Conservation (phyloP, 371 early-diverging fungal species). For the Mortierella sp. region DNA sequence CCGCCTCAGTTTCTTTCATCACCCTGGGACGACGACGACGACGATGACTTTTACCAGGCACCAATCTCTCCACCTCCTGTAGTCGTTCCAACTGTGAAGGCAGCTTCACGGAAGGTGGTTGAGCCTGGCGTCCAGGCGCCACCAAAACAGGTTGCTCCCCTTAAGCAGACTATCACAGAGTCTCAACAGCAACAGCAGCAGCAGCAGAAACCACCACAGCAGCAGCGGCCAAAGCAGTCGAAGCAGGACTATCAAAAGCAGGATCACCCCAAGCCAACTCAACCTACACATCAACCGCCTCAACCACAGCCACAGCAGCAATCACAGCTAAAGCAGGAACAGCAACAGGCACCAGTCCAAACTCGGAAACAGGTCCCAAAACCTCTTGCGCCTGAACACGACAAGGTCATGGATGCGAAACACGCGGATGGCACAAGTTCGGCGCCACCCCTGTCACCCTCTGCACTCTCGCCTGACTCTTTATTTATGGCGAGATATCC, state of each 20-base stretch:
- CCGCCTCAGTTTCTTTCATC: slow-evolving; percentile 3
- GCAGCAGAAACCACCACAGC: neutral
- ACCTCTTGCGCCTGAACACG: slow-evolving; percentile 17
- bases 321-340: neutral
- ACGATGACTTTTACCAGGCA: slow-evolving; percentile 23
- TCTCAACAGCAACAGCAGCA: neutral
- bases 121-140: neutral
- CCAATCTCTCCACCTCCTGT: slow-evolving; percentile 1
- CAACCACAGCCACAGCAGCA: neutral
- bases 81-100: neutral
- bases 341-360: neutral
- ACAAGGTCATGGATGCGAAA: neutral
- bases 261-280: neutral
- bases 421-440: neutral
- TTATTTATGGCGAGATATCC: slow-evolving; percentile 31
- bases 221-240: slow-evolving; percentile 13
- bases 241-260: neutral
- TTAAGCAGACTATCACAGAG: neutral
- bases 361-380: slow-evolving; percentile 8
- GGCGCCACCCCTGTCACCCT: slow-evolving; percentile 1
- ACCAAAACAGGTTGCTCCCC: neutral
- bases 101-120: neutral
- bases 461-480: neutral
- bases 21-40: slow-evolving; percentile 19
- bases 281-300: neutral